These are phyloP conservation scores for Rhizoclosmatium sp. DNA, from an alignment of 192 early-diverging fungal genomes.

Conservation along the genomic window DNA sequence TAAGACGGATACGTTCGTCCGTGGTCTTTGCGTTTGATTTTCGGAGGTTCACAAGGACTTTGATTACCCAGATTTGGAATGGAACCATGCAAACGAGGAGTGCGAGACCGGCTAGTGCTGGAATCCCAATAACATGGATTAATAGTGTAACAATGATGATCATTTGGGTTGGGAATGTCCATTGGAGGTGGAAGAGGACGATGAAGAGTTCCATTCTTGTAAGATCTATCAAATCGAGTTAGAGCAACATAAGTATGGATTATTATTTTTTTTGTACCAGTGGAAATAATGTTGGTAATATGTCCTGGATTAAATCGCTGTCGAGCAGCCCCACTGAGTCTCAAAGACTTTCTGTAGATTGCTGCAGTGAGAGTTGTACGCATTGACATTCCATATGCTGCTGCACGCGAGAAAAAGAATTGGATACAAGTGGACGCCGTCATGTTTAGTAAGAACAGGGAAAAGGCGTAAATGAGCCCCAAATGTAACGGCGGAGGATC, in stretches of 20 bases:
- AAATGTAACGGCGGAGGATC: conserved; percentile 17
- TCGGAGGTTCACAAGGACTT: conserved; percentile 23
- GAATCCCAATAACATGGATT: conserved; percentile 22
- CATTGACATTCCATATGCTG: conserved; percentile 33
- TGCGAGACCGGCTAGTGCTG: conserved; percentile 40
- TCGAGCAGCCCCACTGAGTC: conserved; percentile 57
- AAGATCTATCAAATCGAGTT: conserved; percentile 10
- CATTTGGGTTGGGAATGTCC: conserved; percentile 26
- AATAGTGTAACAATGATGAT: conserved; percentile 22
- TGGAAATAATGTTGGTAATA: conserved; percentile 67
- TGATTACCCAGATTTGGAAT: conserved; percentile 31
- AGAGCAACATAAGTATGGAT: not conserved
- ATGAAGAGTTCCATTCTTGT: conserved; percentile 38
- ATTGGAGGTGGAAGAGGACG: conserved; percentile 33
- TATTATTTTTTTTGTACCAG: conserved; percentile 18
- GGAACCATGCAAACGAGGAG: conserved; percentile 36
- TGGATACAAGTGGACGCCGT: conserved; percentile 23
- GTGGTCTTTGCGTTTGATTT: conserved; percentile 39
- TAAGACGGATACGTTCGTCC: conserved; percentile 33
- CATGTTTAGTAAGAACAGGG: conserved; percentile 37
- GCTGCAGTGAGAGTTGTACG: conserved; percentile 58
- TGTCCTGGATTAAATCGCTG: conserved; percentile 67
- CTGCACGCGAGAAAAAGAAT: conserved; percentile 23
- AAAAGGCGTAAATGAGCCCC: conserved; percentile 37
- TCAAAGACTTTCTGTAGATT: conserved; percentile 68